Percentiles rank a stretch among this genome's conserved stretches.
These are phyloP conservation scores for Neurospora tetrasperma DNA, from an alignment of 495 filamentous ascomycete species.

Conservation along the genomic window DNA sequence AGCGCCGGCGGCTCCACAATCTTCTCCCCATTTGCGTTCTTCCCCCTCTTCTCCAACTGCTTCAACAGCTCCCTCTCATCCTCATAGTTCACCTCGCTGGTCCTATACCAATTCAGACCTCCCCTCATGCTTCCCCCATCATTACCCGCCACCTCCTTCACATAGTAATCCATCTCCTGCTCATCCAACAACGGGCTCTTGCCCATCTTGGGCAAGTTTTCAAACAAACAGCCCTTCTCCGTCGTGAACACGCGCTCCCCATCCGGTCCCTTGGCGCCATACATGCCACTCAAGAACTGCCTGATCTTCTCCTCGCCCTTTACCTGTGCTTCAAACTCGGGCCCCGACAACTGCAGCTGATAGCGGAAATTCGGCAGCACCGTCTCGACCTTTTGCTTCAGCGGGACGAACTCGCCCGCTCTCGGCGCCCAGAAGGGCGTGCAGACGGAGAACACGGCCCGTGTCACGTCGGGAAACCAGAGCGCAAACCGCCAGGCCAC, in stretches of 20 bases:
- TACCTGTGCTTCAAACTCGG: slow-evolving; percentile 52
- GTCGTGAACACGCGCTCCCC: slow-evolving; percentile 45
- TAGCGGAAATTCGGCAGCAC: slow-evolving; percentile 65
- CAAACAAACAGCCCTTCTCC: slow-evolving; percentile 43
- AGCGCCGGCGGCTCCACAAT: slow-evolving; percentile 57
- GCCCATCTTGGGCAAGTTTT: slow-evolving; percentile 35
- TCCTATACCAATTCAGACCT: slow-evolving; percentile 81
- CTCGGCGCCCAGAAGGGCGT: slow-evolving; percentile 56
- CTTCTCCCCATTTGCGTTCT: slow-evolving; percentile 4
- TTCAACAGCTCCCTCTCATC: slow-evolving; percentile 51
- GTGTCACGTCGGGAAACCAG: slow-evolving; percentile 61
- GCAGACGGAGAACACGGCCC: slow-evolving; percentile 66
- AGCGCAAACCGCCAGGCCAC: slow-evolving; percentile 53
- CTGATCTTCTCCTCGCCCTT: slow-evolving; percentile 45
- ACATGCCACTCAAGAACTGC: slow-evolving; percentile 59
- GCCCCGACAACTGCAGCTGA: slow-evolving; percentile 65
- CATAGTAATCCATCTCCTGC: slow-evolving; percentile 70
- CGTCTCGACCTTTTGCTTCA: slow-evolving; percentile 46
- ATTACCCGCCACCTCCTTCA: slow-evolving; percentile 52
- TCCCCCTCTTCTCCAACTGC: slow-evolving; percentile 10
- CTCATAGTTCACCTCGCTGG: slow-evolving; percentile 56
- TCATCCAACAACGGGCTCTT: slow-evolving; percentile 46
- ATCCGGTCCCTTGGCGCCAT: slow-evolving; percentile 48
- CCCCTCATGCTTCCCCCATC: slow-evolving; percentile 51
- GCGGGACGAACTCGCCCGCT: slow-evolving; percentile 28